These are phyloP conservation scores for Vickermania ingenoplastis DNA, from an alignment of 208 protist genomes.

Conservation along the genomic window DNA sequence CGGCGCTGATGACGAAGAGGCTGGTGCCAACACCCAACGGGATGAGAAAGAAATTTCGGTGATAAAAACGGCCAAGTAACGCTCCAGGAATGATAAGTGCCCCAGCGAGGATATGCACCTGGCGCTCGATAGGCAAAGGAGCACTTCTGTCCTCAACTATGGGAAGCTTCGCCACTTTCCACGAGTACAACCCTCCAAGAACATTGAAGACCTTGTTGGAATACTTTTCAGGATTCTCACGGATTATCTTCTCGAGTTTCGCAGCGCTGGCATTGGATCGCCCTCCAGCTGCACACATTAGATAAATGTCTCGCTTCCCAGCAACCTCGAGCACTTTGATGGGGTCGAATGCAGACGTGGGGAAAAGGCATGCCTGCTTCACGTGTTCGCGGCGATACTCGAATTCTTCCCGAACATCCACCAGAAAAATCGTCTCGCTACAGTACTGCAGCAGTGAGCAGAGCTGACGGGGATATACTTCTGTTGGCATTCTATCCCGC, in stretches of 20 bases:
- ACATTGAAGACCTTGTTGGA: constrained; percentile 25
- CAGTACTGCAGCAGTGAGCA: no score
- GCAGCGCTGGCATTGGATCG: constrained; percentile 14
- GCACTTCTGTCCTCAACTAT: constrained; percentile 26
- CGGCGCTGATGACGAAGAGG: constrained; percentile 24
- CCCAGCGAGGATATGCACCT: constrained; percentile 37
- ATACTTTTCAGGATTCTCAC: no score
- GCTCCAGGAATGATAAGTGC: constrained; percentile 23
- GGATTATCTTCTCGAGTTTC: constrained; percentile 9
- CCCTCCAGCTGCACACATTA: constrained; percentile 28
- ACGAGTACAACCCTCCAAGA: constrained; percentile 28
- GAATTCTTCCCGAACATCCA: constrained; percentile 25
- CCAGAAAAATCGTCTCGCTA: constrained; percentile 25
- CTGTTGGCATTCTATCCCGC: no score
- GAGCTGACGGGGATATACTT: no score
- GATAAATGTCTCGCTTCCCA: constrained; percentile 14
- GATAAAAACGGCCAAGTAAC: constrained; percentile 19
- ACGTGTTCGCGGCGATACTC: constrained; percentile 43
- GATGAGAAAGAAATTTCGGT: constrained; percentile 21
- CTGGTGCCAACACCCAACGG: constrained; percentile 28
- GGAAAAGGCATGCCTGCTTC: constrained; percentile 17
- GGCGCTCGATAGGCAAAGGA: constrained; percentile 30
- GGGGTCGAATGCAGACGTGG: constrained; percentile 14
- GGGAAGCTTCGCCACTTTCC: constrained; percentile 15
- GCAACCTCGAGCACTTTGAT: constrained; percentile 18